These are phyloP conservation scores for Bruguiera hainesii DNA, from an alignment of 441 rosid genomes.

Conservation along the genomic window DNA sequence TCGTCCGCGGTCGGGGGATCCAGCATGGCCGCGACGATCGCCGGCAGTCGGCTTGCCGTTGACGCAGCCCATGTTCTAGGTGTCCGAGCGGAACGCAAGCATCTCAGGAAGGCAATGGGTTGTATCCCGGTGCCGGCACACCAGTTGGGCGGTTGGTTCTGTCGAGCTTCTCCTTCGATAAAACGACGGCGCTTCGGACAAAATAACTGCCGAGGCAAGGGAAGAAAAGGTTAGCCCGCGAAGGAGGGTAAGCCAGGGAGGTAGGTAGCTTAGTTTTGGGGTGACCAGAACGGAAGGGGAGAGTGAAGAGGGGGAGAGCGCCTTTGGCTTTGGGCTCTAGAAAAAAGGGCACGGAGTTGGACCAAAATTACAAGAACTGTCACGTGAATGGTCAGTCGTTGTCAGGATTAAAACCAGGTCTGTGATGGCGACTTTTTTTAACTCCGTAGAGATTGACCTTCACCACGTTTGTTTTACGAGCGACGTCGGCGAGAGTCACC, in stretches of 20 bases:
- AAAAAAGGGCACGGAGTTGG: slow-evolving; percentile 1
- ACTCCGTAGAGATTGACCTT: not conserved
- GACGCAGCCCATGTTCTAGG: slow-evolving; percentile 61
- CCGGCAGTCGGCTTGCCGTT: slow-evolving; percentile 34
- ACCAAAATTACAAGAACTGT: slow-evolving; percentile 17
- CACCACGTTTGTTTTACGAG: not conserved
- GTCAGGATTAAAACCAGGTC: slow-evolving; percentile 7
- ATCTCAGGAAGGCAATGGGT: slow-evolving; percentile 19
- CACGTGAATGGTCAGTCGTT: slow-evolving; percentile 1
- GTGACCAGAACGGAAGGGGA: slow-evolving; percentile 9
- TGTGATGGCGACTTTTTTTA: not conserved
- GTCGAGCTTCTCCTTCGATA: not conserved
- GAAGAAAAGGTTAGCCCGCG: slow-evolving; percentile 22
- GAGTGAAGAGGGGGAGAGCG: not conserved
- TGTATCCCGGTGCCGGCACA: slow-evolving; percentile 15
- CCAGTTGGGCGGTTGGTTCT: not conserved
- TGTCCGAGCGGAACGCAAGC: slow-evolving; percentile 4
- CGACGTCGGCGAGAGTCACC: slow-evolving; percentile 12
- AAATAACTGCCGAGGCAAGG: not conserved
- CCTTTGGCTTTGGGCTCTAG: not conserved
- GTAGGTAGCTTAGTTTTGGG: slow-evolving; percentile 11
- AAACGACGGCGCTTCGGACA: slow-evolving; percentile 24
- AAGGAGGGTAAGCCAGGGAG: slow-evolving; percentile 2
- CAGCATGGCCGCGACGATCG: slow-evolving; percentile 24
- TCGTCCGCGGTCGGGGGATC: slow-evolving; percentile 30